Conservation (phyloP, 371 early-diverging fungal genomes). For the Apophysomyces trapeziformis region DNA sequence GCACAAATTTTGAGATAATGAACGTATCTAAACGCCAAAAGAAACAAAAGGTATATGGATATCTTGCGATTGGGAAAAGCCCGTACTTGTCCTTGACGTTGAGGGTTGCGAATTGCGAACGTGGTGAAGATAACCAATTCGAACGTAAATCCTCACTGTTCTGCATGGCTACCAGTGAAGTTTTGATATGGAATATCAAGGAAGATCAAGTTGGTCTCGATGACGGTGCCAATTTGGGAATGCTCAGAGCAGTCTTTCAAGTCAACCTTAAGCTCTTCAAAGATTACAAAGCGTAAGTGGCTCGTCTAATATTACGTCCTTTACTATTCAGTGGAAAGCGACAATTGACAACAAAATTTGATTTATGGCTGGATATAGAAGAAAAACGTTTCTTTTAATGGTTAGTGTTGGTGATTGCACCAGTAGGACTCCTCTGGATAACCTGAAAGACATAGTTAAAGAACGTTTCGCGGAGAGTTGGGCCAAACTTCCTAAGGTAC, state of each 20-base stretch:
- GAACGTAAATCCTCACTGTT: conserved; percentile 98
- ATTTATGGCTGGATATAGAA: conserved; percentile 28
- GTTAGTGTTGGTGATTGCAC: conserved; percentile 97
- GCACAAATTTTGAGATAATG: conserved; percentile 95
- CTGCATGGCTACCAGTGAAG: conserved; percentile 94
- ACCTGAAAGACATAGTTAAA: too few relatives aligned
- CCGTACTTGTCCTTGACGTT: conserved; percentile 94
- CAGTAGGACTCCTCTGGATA: conserved; percentile 84
- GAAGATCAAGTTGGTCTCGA: conserved; percentile 99
- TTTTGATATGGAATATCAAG: conserved; percentile 97
- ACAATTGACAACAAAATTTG: too few relatives aligned
- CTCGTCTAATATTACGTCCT: not conserved
- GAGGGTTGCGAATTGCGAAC: conserved; percentile 99
- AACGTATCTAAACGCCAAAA: conserved; percentile 76
- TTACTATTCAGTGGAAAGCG: not conserved
- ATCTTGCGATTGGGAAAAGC: conserved; percentile 81
- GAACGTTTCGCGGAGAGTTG: too few relatives aligned
- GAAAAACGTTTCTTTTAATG: conserved; percentile 89
- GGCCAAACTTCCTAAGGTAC: too few relatives aligned
- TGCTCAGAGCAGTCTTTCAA: conserved; percentile 97
- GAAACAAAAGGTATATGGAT: conserved; percentile 98
- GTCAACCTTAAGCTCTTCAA: conserved; percentile 97
- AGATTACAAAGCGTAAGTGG: conserved; percentile 60
- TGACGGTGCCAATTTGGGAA: conserved; percentile 99
- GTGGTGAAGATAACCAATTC: conserved; percentile 98